Evolutionary conservation across 805 yeast species (phyloP).

Genomic region (Zygosaccharomyces pseudorouxii): DNA sequence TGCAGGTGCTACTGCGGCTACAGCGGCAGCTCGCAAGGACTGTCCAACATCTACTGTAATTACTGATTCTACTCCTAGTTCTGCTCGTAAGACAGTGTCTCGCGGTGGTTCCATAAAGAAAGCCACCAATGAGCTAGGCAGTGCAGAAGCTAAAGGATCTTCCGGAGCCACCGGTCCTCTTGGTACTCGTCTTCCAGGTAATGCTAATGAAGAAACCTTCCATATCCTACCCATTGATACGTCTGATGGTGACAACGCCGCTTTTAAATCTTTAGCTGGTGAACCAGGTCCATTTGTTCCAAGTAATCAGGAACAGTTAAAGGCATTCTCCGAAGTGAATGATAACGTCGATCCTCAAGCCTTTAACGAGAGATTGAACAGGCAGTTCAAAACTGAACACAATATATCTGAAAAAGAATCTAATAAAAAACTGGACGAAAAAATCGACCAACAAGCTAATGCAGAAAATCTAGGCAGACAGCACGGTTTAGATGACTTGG

Average conservation of each 20-base stretch:
- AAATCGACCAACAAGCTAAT: background rate
- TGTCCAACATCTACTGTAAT: background rate
- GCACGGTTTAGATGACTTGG: background rate
- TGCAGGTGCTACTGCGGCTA: slow-evolving; percentile 15
- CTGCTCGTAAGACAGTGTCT: background rate
- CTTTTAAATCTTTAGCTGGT: slow-evolving; percentile 37
- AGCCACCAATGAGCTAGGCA: slow-evolving; percentile 12
- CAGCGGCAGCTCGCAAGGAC: background rate
- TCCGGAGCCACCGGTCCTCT: slow-evolving; percentile 1
- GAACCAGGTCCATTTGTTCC: slow-evolving; percentile 64
- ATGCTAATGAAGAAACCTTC: slow-evolving; percentile 20
- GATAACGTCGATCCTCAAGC: slow-evolving; percentile 54
- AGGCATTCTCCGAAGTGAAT: slow-evolving; percentile 55
- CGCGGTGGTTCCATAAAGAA: slow-evolving; percentile 4
- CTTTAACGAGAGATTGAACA: slow-evolving; percentile 45
- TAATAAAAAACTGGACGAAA: slow-evolving; percentile 4
- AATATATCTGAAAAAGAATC: slow-evolving; percentile 10
- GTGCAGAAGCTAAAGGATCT: background rate
- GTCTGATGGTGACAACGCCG: slow-evolving; percentile 47
- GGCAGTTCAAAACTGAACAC: slow-evolving; percentile 6
- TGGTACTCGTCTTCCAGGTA: slow-evolving; percentile 9
- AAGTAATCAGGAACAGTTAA: slow-evolving; percentile 55
- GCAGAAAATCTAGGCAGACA: background rate
- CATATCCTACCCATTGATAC: slow-evolving; percentile 41
- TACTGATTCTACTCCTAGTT: background rate